These are phyloP conservation scores for Stephanodiscus triporus DNA, from an alignment of 108 stramenopile genomes.

Conservation along the genomic window DNA sequence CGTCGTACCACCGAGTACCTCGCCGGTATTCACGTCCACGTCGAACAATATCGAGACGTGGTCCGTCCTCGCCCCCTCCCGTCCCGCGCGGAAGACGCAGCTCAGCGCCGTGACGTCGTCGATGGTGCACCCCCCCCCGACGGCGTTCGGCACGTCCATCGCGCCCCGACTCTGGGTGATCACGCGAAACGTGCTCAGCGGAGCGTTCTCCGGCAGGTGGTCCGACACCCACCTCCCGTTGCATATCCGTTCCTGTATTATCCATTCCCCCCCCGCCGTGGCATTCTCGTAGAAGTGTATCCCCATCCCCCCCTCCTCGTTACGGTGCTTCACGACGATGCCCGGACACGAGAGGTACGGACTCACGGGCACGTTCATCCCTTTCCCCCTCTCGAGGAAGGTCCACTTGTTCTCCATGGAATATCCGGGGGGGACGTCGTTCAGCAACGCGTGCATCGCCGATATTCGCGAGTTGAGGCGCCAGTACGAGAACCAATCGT, in stretches of 20 bases:
- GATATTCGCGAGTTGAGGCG: constrained; percentile 94
- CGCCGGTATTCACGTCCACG: constrained; percentile 87
- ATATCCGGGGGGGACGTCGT: constrained; percentile 75
- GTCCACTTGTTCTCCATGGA: constrained; percentile 98
- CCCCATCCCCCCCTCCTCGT: constrained; percentile 98
- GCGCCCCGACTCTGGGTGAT: constrained; percentile 90
- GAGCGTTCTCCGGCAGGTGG: constrained; percentile 90
- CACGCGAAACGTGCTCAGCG: constrained; percentile 97
- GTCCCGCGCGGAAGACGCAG: constrained; percentile 96
- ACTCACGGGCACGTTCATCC: constrained; percentile 87
- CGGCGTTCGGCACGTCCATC: constrained; percentile 18
- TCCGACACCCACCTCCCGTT: constrained; percentile 79
- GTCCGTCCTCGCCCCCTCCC: constrained; percentile 91
- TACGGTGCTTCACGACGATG: constrained; percentile 95
- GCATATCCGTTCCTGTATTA: constrained; percentile 90
- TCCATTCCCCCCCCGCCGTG: constrained; percentile 95
- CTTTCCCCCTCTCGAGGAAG: constrained; percentile 84
- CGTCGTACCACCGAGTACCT: constrained; percentile 89
- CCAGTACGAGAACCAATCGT: constrained; percentile 99
- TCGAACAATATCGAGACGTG: constrained; percentile 97
- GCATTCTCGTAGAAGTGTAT: constrained; percentile 96
- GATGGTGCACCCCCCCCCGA: constrained; percentile 13
- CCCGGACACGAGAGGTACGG: constrained; percentile 85
- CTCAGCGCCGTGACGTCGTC: constrained; percentile 80
- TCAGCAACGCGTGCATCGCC: constrained; percentile 90